Base-by-base conservation (phyloP, 257 asterid species). In the Paulownia fortunei region DNA sequence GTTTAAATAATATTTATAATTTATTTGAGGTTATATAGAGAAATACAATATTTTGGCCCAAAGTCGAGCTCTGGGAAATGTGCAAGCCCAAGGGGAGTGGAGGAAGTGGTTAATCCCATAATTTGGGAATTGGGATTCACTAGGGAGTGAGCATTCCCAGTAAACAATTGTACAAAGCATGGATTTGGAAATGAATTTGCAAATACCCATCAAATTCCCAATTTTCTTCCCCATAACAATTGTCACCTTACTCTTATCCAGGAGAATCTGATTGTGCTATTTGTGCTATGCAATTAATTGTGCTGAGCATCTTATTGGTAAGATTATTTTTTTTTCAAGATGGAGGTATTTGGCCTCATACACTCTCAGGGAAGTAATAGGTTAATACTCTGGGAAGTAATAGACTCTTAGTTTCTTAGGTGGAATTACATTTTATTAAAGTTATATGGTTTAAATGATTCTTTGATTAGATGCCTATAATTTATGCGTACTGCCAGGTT, bases 401-500 rank as follows among this genome's bases (percentile, higher is more conserved):
- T 67, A n/a, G 42, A 32, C 44, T 70, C 18, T 16, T 62, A n/a
- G 30, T 32, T 64, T 58, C 37, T 32, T 56, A 8, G 15, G 2
- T 71, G 65, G 55, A 39, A 34, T 76, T 27, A 21, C 67, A 21
- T 69, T 52, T 49, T 39, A 1, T 18, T 36, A 6, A 41, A 61
- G 63, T 66, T 44, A 5, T 58, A 4, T n/a, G n/a, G 37, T 68
- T 46, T 42, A 32, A 56, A 52, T 77, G 34, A 72, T 47, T 72
- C 2, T 64, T 47, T 39, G 71, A 56, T 52, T 27, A 1, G 44
- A 18, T 81, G 77, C 47, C 44, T 18, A 39, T 64, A 8, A 49
- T 55, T 49, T 72, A n/a, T 70, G 46, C 52, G 36, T 42, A 16
- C 60, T 37, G 81, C 49, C 85, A 92, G 97, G 86, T 92, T 92